Evolutionary conservation across 1,284 basidiomycete genomes (phyloP).

Genomic region (Hemileia vastatrix): DNA sequence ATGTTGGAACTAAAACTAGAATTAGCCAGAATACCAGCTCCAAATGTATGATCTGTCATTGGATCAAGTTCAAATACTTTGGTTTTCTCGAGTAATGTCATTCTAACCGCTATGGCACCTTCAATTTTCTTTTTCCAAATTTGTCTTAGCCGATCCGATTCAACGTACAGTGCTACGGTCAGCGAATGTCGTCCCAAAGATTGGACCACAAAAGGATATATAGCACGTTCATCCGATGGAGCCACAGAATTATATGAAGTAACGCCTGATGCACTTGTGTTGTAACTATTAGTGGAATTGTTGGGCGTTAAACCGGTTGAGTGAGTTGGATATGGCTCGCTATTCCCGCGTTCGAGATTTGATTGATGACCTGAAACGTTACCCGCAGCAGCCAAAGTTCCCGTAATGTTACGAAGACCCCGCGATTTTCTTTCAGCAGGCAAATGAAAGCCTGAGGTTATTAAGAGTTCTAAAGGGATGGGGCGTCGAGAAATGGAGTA

Average conservation of each 20-base stretch:
- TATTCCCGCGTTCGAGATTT: constrained; percentile 16
- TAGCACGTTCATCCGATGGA: not conserved
- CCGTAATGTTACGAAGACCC: constrained; percentile 15
- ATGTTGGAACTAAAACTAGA: not conserved
- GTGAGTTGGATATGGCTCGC: constrained; percentile 1
- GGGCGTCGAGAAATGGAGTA: constrained; percentile 9
- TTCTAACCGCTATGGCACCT: constrained; percentile 73
- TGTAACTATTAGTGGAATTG: too few species aligned
- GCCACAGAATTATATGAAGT: not conserved
- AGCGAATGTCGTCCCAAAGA: constrained; percentile 9
- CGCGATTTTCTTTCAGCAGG: constrained; percentile 15
- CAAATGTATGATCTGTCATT: constrained; percentile 44
- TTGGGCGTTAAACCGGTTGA: too few species aligned
- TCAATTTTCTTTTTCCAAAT: constrained; percentile 87
- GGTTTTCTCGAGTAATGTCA: constrained; percentile 78
- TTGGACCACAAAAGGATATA: constrained; percentile 14
- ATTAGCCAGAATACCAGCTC: constrained; percentile 21
- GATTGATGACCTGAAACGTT: not conserved
- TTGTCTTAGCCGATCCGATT: constrained; percentile 58
- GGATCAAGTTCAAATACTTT: constrained; percentile 53
- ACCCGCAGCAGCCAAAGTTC: constrained; percentile 3
- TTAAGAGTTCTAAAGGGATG: constrained; percentile 11
- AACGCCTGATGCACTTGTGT: not conserved
- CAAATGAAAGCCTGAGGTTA: constrained; percentile 8
- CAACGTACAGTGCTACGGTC: constrained; percentile 62